Base-by-base conservation (phyloP, 768 basidiomycete genomes). In the Mycena crocata region DNA sequence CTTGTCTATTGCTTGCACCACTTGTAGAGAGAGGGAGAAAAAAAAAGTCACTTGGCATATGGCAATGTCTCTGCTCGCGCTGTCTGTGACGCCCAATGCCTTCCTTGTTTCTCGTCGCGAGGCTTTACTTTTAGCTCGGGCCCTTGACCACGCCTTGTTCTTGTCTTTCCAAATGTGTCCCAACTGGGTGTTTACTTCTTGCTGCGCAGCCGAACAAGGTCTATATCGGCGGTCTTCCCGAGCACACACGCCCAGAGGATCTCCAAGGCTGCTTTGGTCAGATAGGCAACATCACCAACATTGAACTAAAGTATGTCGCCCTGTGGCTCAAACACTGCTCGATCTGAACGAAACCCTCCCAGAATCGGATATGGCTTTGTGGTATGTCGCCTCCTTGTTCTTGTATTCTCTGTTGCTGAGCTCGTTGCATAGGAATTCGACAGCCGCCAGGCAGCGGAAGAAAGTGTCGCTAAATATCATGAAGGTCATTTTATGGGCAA, bases 401-500 rank as follows among this genome's bases (percentile, higher is more conserved):
- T 28, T n/a, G n/a, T n/a, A n/a, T 15, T 58, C 2, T 45, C 32
- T 51, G 23, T 66, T 30, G 34, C 46, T 55, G 40, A 57, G 57
- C 31, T 30, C 28, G 30, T 40, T 30, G 32, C 50, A 1, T 68
- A 95, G 93, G 94, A 95, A 87, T 95, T 95, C 70, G 93, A 94
- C 34, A 90, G 64, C 54, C 86, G 87, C 49, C 90, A 91, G 71
- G 91, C 94, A 42, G 94, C 94, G 2, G 93, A 95, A 75, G 91
- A 93, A 77, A 93, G 93, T 64, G 93, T 95, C 7, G 87, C 89
- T 6, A 94, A 94, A 75, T 96, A 95, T 72, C 87, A 96, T 68
- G 93, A 95, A 81, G 93, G 94, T 2, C 90, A 84, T 67, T 96
- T 96, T 76, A 93, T 96, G 93, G 94, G 94, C 45, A 94, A 94